phyloP scores from a whole-genome alignment of 2,329 filamentous ascomycete species.

The Hypoxylon sp. region DNA sequence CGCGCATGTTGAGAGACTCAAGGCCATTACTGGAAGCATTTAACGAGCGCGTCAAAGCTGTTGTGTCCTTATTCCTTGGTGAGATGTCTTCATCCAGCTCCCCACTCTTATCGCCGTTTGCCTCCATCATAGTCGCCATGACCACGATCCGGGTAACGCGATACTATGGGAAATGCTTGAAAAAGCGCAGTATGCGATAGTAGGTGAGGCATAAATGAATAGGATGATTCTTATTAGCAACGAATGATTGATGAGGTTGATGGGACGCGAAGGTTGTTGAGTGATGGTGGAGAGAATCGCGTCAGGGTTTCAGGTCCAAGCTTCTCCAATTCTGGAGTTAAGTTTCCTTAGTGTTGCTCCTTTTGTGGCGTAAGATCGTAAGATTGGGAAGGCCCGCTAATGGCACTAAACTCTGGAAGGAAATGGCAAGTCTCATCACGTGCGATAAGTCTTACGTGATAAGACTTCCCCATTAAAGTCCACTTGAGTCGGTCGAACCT shows the following conservation, averaged over 20 bases:
- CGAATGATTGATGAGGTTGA: constrained; percentile 6
- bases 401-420: too few relatives aligned
- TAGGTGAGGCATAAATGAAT: background rate
- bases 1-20: constrained; percentile 59
- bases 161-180: too few relatives aligned
- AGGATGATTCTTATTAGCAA: background rate
- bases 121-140: constrained; percentile 38
- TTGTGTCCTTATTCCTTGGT: constrained; percentile 47
- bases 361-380: too few relatives aligned
- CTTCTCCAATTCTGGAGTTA: too few relatives aligned
- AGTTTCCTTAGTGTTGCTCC: too few relatives aligned
- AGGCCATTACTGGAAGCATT: constrained; percentile 49
- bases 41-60: constrained; percentile 43
- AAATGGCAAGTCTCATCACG: too few relatives aligned
- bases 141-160: too few relatives aligned
- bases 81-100: constrained; percentile 46
- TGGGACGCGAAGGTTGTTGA: constrained; percentile 7
- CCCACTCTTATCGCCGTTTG: constrained; percentile 33
- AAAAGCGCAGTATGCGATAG: background rate
- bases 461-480: too few relatives aligned
- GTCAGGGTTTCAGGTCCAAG: constrained; percentile 28
- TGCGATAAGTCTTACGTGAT: too few relatives aligned
- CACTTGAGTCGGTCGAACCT: too few relatives aligned
- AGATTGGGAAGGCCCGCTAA: too few relatives aligned
- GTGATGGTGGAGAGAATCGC: constrained; percentile 16